Conservation (phyloP, 768 basidiomycete genomes). For the Naganishia kalamii region DNA sequence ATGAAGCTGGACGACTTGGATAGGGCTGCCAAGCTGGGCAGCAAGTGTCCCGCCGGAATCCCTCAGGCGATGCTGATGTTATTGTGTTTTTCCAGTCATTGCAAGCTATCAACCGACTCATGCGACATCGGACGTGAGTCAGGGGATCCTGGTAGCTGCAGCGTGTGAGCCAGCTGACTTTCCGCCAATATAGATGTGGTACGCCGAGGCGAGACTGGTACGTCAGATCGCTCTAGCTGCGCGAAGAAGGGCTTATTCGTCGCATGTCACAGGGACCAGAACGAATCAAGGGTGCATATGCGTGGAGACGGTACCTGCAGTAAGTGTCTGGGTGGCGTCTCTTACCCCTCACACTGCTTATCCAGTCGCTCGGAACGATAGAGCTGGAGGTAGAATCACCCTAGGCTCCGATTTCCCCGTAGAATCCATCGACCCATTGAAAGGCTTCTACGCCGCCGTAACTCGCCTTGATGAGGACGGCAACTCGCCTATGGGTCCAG, state of each 20-base stretch:
- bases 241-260: background rate
- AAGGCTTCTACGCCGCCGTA: constrained; percentile 84
- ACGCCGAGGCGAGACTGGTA: constrained; percentile 68
- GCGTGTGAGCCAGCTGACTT: background rate
- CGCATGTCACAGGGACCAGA: constrained; percentile 56
- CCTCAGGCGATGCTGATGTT: background rate
- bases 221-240: constrained; percentile 47
- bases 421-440: constrained; percentile 78
- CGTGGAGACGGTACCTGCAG: constrained; percentile 72
- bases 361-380: constrained; percentile 23
- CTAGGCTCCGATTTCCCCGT: constrained; percentile 93
- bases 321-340: constrained; percentile 46
- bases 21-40: constrained; percentile 65
- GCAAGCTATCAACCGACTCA: constrained; percentile 90
- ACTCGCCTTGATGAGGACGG: constrained; percentile 65
- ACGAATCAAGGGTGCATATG: constrained; percentile 80
- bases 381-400: constrained; percentile 54
- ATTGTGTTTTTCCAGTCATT: constrained; percentile 56
- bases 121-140: constrained; percentile 55
- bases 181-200: constrained; percentile 76
- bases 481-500: constrained; percentile 69
- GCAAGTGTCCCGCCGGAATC: constrained; percentile 48
- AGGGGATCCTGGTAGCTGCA: background rate
- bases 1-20: constrained; percentile 64
- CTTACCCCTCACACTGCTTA: no score